Percentiles rank a stretch among this genome's conserved stretches.
These are phyloP conservation scores for Ophiostoma montium DNA, from an alignment of 2,329 filamentous ascomycete species.

Conservation along the genomic window DNA sequence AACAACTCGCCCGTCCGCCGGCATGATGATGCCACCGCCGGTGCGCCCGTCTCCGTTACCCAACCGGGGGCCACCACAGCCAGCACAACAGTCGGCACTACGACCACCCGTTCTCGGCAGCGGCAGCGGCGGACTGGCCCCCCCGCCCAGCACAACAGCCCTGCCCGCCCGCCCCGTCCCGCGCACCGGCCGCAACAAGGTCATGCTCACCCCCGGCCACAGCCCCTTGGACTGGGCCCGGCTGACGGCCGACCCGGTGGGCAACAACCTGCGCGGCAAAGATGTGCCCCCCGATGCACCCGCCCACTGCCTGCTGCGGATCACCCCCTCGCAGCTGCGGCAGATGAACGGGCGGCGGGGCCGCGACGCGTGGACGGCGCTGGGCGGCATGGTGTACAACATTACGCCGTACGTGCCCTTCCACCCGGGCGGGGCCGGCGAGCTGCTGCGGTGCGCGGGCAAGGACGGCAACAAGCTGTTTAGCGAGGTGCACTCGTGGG, in stretches of 20 bases:
- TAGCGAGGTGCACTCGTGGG: slow-evolving; percentile 55
- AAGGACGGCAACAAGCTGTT: slow-evolving; percentile 50
- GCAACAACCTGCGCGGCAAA: slow-evolving; percentile 43
- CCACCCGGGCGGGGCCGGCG: slow-evolving; percentile 74
- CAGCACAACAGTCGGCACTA: slow-evolving; percentile 16
- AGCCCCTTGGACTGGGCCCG: slow-evolving; percentile 94
- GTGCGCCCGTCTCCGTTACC: slow-evolving; percentile 10
- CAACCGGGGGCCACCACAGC: slow-evolving; percentile 11
- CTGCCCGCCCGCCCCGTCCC: slow-evolving; percentile 30
- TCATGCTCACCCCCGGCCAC: slow-evolving; percentile 76
- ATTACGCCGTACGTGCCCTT: slow-evolving; percentile 79
- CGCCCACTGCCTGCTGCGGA: slow-evolving; percentile 54
- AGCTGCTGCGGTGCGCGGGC: slow-evolving; percentile 51
- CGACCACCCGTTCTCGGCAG: neutral
- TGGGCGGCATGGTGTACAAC: slow-evolving; percentile 88
- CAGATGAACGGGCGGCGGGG: slow-evolving; percentile 69
- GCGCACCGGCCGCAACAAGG: slow-evolving; percentile 49
- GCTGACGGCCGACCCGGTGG: slow-evolving; percentile 45
- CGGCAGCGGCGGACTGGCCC: slow-evolving; percentile 23
- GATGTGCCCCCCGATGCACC: slow-evolving; percentile 36
- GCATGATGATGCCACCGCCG: slow-evolving; percentile 19
- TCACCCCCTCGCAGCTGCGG: slow-evolving; percentile 71
- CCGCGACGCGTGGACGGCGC: slow-evolving; percentile 77
- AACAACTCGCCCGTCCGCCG: slow-evolving; percentile 5
- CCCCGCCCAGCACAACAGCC: slow-evolving; percentile 38